A percentile compares a stretch with the other conserved stretches of the same genome.
Evolutionary conservation across 1,284 basidiomycete genomes (phyloP).

Genomic region (Meira nashicola): DNA sequence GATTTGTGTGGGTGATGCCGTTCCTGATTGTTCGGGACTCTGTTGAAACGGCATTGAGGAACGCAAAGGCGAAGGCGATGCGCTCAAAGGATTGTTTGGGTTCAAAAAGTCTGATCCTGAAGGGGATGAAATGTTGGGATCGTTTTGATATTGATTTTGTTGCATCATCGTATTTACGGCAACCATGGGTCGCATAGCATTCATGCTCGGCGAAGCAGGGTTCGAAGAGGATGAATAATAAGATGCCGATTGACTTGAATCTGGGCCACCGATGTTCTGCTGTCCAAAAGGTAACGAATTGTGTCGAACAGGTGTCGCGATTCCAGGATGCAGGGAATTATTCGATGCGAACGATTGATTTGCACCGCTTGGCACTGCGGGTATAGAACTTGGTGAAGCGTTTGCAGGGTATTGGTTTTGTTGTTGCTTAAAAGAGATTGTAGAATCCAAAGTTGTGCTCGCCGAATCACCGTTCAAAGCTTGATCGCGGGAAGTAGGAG

Average conservation of each 20-base stretch:
- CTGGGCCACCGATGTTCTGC: not conserved
- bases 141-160: not conserved
- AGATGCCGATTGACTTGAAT: not conserved
- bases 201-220: conserved; percentile 1
- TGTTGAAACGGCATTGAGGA: not conserved
- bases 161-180: not conserved
- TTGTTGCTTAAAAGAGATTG: not conserved
- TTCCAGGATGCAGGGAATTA: not conserved
- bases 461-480: not conserved
- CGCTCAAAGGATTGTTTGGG: not conserved
- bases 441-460: not conserved
- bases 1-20: not conserved
- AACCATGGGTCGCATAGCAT: not conserved
- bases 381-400: not conserved
- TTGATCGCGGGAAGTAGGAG: not conserved
- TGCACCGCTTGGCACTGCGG: not conserved
- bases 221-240: conserved; percentile 1
- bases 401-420: not conserved
- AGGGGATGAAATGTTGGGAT: not conserved
- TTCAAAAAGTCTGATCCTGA: not conserved
- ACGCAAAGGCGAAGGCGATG: conserved; percentile 3
- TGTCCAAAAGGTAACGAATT: conserved; percentile 1
- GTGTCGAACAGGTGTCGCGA: not conserved
- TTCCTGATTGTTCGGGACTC: not conserved
- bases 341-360: not conserved